Evolutionary conservation across 2,329 filamentous ascomycete genomes (phyloP).

Genomic region (Cryphonectria radicalis): DNA sequence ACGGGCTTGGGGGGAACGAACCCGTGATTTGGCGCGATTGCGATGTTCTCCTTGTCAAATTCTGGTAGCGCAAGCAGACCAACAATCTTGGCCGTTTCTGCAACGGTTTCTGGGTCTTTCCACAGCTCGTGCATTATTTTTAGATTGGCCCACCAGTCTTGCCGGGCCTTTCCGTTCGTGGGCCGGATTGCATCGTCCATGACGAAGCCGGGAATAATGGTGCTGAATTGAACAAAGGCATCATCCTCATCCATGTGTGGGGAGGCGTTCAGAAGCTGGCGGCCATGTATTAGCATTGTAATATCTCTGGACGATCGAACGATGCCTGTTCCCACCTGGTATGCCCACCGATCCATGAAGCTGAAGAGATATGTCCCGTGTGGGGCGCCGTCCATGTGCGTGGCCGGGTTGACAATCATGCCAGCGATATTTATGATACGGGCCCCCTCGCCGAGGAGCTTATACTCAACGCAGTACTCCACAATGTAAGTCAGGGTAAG

Average conservation of each 20-base stretch:
- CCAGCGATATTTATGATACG: conserved; percentile 15
- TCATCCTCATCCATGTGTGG: background rate
- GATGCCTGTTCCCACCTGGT: background rate
- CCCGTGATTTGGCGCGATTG: background rate
- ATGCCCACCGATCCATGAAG: background rate
- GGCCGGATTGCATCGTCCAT: background rate
- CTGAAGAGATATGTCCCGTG: background rate
- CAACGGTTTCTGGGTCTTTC: background rate
- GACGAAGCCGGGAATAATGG: conserved; percentile 4
- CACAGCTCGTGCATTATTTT: background rate
- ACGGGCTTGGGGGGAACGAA: background rate
- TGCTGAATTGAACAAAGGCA: background rate
- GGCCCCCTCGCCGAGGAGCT: background rate
- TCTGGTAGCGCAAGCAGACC: background rate
- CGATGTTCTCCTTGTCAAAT: background rate
- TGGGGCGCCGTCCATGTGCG: background rate
- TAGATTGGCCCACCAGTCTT: background rate
- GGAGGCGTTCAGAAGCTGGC: background rate
- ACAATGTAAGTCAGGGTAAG: conserved; percentile 8
- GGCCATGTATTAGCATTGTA: background rate
- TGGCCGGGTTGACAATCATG: background rate
- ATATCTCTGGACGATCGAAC: background rate
- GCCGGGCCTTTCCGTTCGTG: background rate
- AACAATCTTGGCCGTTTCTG: background rate
- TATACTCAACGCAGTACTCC: background rate